Conservation (phyloP, 345 rosid genomes). For the Pistacia atlantica region DNA sequence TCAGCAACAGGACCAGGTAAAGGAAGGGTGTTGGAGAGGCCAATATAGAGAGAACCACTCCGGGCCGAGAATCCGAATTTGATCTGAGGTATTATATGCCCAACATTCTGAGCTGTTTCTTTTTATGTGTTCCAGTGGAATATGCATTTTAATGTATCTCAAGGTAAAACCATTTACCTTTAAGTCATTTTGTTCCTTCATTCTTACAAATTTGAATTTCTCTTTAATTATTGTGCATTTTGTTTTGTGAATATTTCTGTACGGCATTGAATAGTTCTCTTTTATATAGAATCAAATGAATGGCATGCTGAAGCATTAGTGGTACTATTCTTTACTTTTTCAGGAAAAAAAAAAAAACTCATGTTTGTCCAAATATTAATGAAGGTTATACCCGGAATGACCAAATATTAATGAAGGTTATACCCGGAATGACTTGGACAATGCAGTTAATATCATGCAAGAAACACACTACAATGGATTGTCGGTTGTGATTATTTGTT, state of each 20-base stretch:
- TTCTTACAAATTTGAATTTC: constrained; percentile 8
- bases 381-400: no score
- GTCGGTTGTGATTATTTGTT: constrained; percentile 85
- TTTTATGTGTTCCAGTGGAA: neutral
- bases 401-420: no score
- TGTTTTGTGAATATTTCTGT: neutral
- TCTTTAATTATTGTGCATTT: neutral
- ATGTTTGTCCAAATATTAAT: no score
- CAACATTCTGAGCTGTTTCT: neutral
- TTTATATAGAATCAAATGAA: neutral
- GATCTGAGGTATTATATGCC: constrained; percentile 61
- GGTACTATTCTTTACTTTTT: neutral
- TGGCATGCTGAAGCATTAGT: neutral
- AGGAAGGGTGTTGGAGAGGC: constrained; percentile 72
- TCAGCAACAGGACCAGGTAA: constrained; percentile 54
- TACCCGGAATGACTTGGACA: no score
- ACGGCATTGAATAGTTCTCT: neutral
- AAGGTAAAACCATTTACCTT: neutral
- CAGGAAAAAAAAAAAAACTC: constrained; percentile 80
- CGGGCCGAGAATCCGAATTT: constrained; percentile 79
- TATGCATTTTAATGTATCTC: neutral
- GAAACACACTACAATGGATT: constrained; percentile 91
- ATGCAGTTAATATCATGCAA: constrained; percentile 49
- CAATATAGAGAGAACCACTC: constrained; percentile 64
- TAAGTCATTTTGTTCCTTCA: neutral